phyloP scores from a whole-genome alignment of 176 grass and related monocot genomes.

The Eleusine indica region DNA sequence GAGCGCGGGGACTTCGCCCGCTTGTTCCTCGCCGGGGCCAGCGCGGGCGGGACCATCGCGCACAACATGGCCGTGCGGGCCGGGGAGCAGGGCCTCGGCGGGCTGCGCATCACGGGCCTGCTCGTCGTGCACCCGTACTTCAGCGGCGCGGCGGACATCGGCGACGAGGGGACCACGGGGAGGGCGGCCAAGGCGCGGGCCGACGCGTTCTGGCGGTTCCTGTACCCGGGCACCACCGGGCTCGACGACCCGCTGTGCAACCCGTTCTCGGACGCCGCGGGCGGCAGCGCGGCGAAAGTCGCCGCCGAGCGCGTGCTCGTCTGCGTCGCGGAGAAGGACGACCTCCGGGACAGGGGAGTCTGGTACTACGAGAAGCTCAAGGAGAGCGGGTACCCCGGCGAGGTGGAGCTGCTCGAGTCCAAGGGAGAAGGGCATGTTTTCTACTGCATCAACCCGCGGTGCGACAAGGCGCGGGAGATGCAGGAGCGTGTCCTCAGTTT shows the following conservation, averaged over 20 bases:
- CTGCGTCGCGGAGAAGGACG: conserved; percentile 77
- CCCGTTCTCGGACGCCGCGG: conserved; percentile 64
- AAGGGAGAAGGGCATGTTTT: conserved; percentile 65
- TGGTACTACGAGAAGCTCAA: conserved; percentile 79
- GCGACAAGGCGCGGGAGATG: conserved; percentile 53
- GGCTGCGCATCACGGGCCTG: conserved; percentile 46
- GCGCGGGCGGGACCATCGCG: conserved; percentile 70
- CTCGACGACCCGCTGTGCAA: conserved; percentile 68
- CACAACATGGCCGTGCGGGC: conserved; percentile 64
- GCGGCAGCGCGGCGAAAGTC: conserved; percentile 55
- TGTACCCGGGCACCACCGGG: conserved; percentile 63
- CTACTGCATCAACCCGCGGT: conserved; percentile 45
- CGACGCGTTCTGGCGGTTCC: conserved; percentile 60
- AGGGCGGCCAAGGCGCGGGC: conserved; percentile 48
- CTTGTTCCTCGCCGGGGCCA: conserved; percentile 63
- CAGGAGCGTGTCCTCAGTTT: conserved; percentile 50
- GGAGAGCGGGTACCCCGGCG: conserved; percentile 54
- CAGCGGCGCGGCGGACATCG: conserved; percentile 59
- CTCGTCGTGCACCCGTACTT: conserved; percentile 81
- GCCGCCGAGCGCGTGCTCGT: conserved; percentile 60
- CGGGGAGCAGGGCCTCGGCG: conserved; percentile 24
- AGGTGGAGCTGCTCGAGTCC: conserved; percentile 70
- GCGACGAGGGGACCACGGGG: conserved; percentile 43
- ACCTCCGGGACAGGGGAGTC: conserved; percentile 68
- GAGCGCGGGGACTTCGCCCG: conserved; percentile 61